A percentile compares a stretch with the other conserved stretches of the same genome.
Evolutionary conservation across 257 asterid genomes (phyloP).

Genomic region (Perilla frutescens): DNA sequence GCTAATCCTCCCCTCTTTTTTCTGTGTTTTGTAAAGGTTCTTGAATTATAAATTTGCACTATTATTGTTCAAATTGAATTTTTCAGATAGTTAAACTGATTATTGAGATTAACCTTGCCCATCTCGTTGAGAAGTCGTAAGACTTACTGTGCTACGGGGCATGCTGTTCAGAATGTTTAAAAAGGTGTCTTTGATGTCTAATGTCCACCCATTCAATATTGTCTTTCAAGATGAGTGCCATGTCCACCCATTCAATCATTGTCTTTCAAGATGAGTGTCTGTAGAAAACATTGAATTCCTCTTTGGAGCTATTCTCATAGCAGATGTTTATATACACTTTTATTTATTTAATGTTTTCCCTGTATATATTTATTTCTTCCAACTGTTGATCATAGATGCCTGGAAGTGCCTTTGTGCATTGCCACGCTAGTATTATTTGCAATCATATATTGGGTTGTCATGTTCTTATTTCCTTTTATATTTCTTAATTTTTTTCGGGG

Average conservation of each 20-base stretch:
- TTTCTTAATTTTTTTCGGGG: neutral
- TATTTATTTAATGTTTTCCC: slow-evolving; percentile 18
- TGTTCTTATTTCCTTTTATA: neutral
- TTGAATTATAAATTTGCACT: slow-evolving; percentile 23
- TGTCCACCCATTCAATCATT: neutral
- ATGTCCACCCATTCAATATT: neutral
- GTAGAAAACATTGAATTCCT: slow-evolving; percentile 20
- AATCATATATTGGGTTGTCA: slow-evolving; percentile 1
- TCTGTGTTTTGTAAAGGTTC: slow-evolving; percentile 28
- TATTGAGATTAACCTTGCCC: slow-evolving; percentile 11
- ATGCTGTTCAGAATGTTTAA: slow-evolving; percentile 18
- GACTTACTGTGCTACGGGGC: slow-evolving; percentile 20
- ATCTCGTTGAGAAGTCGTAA: slow-evolving; percentile 15
- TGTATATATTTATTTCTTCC: neutral
- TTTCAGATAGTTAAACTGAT: slow-evolving; percentile 25
- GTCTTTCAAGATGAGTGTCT: slow-evolving; percentile 8
- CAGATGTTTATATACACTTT: slow-evolving; percentile 3
- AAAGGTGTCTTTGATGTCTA: slow-evolving; percentile 8
- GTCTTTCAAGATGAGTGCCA: slow-evolving; percentile 8
- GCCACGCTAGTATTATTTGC: slow-evolving; percentile 10
- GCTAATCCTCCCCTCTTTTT: slow-evolving; percentile 21
- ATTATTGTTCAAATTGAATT: neutral
- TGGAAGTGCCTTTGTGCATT: slow-evolving; percentile 16
- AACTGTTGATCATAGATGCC: slow-evolving; percentile 18
- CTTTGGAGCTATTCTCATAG: slow-evolving; percentile 22